Evolutionary conservation across 768 basidiomycete species (phyloP).

Genomic region (Crepidotus variabilis): DNA sequence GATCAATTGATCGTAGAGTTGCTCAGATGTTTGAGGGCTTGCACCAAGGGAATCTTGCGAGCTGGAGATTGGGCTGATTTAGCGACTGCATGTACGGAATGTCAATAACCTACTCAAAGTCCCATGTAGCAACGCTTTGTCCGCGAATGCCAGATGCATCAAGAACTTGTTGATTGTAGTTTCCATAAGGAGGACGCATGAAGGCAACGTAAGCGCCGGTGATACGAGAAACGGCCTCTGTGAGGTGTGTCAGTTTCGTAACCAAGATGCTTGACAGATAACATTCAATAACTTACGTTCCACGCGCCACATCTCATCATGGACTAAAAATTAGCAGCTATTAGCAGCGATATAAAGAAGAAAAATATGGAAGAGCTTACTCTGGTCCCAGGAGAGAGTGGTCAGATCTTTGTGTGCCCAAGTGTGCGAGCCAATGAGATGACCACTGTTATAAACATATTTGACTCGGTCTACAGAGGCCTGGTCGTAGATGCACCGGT

Average conservation of each 20-base stretch:
- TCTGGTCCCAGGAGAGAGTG: slow-evolving; percentile 26
- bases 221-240: slow-evolving; percentile 31
- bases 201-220: slow-evolving; percentile 33
- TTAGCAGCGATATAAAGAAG: not conserved
- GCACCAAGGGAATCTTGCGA: slow-evolving; percentile 32
- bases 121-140: slow-evolving; percentile 32
- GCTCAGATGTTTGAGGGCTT: slow-evolving; percentile 20
- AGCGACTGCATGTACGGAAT: not conserved
- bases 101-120: slow-evolving; percentile 29
- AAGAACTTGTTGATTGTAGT: slow-evolving; percentile 34
- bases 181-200: slow-evolving; percentile 41
- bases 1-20: slow-evolving; percentile 20
- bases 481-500: slow-evolving; percentile 33
- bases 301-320: slow-evolving; percentile 31
- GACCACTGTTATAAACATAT: slow-evolving; percentile 34
- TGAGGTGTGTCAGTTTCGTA: not conserved
- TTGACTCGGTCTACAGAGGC: slow-evolving; percentile 24
- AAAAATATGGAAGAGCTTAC: slow-evolving; percentile 15
- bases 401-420: slow-evolving; percentile 37
- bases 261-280: not conserved
- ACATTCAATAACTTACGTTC: slow-evolving; percentile 24
- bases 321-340: slow-evolving; percentile 15
- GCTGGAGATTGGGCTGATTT: slow-evolving; percentile 10
- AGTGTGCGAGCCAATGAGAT: slow-evolving; percentile 43
- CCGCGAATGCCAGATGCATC: slow-evolving; percentile 27